Percentiles rank a stretch among this genome's conserved stretches.
phyloP scores from a whole-genome alignment of 345 rosid species.

The Salix dunnii region DNA sequence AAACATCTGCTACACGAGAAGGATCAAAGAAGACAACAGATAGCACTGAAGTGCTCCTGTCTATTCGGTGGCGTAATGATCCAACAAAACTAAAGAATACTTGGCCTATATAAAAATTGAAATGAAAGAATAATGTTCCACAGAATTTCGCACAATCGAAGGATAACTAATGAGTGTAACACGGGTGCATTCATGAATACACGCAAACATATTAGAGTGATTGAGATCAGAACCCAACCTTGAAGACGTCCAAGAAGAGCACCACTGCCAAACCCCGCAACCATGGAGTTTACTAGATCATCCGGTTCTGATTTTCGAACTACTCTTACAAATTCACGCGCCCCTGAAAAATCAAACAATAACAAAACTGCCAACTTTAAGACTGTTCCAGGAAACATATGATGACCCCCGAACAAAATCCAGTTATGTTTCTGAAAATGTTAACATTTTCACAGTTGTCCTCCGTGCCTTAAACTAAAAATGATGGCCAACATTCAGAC shows the following conservation, averaged over 20 bases:
- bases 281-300: conserved; percentile 65
- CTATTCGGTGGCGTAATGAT: neutral
- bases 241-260: conserved; percentile 84
- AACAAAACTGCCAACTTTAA: conserved; percentile 6
- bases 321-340: conserved; percentile 72
- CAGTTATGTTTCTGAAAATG: neutral
- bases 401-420: neutral
- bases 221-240: conserved; percentile 35
- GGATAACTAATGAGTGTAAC: neutral
- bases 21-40: neutral
- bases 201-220: neutral
- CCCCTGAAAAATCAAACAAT: conserved; percentile 47
- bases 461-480: neutral
- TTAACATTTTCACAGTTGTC: neutral
- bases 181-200: neutral
- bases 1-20: neutral
- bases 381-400: neutral
- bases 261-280: conserved; percentile 79
- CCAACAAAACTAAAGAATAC: neutral
- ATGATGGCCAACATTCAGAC: neutral
- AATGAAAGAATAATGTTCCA: neutral
- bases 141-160: too few relatives aligned
- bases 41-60: neutral
- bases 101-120: neutral
- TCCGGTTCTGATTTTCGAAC: conserved; percentile 61